Percentiles rank a stretch among this genome's conserved stretches.
phyloP scores from a whole-genome alignment of 2,329 filamentous ascomycete genomes.

The Allantophomopsis lycopodina region DNA sequence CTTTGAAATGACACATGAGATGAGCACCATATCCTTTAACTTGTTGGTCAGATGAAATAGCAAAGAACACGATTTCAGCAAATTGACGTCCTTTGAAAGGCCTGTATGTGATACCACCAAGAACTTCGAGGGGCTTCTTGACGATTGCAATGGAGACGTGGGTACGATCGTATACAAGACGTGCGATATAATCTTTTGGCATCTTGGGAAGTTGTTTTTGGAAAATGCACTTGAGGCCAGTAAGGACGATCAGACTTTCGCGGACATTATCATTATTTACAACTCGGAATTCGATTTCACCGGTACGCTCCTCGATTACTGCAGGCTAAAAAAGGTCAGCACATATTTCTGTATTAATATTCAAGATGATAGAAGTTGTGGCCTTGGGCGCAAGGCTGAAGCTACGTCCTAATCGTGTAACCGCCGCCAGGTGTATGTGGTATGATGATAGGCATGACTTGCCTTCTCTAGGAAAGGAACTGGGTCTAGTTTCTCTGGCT shows the following conservation, averaged over 20 bases:
- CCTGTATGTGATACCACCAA: slow-evolving; percentile 91
- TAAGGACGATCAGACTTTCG: slow-evolving; percentile 87
- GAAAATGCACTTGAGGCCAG: slow-evolving; percentile 92
- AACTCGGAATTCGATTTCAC: slow-evolving; percentile 92
- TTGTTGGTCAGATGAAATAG: slow-evolving; percentile 93
- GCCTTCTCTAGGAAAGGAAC: slow-evolving; percentile 88
- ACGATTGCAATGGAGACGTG: slow-evolving; percentile 95
- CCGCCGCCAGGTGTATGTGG: not conserved
- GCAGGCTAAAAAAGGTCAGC: slow-evolving; percentile 44
- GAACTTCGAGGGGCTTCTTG: slow-evolving; percentile 87
- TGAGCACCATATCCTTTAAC: slow-evolving; percentile 98
- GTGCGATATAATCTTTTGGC: slow-evolving; percentile 98
- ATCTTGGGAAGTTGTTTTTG: slow-evolving; percentile 98
- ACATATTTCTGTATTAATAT: no score
- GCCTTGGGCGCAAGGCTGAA: no score
- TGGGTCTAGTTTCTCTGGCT: slow-evolving; percentile 26
- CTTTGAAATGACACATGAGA: slow-evolving; percentile 94
- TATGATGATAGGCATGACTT: slow-evolving; percentile 7
- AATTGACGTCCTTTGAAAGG: slow-evolving; percentile 87
- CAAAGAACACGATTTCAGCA: slow-evolving; percentile 97
- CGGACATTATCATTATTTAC: slow-evolving; percentile 90
- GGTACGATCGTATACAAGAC: slow-evolving; percentile 91
- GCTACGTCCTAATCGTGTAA: no score
- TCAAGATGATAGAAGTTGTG: no score
- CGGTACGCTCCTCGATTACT: slow-evolving; percentile 83